These are phyloP conservation scores for Melampsora abietis-canadensis DNA, from an alignment of 1,284 basidiomycete genomes.

Conservation along the genomic window DNA sequence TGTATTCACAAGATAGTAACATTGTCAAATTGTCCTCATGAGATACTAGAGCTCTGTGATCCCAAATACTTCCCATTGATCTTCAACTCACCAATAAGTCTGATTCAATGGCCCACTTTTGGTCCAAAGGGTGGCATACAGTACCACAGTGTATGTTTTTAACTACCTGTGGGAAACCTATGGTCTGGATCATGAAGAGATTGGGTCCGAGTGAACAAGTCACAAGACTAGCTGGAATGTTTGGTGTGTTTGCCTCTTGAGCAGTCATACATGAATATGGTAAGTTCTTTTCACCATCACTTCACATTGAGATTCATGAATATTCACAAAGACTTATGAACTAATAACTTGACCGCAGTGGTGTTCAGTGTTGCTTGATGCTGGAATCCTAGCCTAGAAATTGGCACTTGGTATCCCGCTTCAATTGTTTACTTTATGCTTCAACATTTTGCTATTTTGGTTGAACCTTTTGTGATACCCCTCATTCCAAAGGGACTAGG, in stretches of 20 bases:
- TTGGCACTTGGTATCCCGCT: no score
- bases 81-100: not conserved
- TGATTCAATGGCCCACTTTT: not conserved
- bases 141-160: not conserved
- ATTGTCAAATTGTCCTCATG: not conserved
- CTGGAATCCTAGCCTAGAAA: no score
- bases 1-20: not conserved
- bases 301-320: no score
- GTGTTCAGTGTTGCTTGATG: no score
- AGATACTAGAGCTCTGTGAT: not conserved
- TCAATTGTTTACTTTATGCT: constrained; percentile 16
- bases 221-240: not conserved
- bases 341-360: no score
- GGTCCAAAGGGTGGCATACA: not conserved
- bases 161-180: not conserved
- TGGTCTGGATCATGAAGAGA: not conserved
- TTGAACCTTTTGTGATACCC: constrained; percentile 29
- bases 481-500: constrained; percentile 18
- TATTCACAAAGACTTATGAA: no score
- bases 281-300: not conserved
- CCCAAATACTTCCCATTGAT: not conserved
- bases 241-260: not conserved
- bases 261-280: constrained; percentile 2
- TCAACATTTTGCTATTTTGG: constrained; percentile 19
- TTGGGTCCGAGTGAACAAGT: not conserved